These are phyloP conservation scores for Didymellaceae sp. DNA, from an alignment of 2,329 filamentous ascomycete genomes.

Conservation along the genomic window DNA sequence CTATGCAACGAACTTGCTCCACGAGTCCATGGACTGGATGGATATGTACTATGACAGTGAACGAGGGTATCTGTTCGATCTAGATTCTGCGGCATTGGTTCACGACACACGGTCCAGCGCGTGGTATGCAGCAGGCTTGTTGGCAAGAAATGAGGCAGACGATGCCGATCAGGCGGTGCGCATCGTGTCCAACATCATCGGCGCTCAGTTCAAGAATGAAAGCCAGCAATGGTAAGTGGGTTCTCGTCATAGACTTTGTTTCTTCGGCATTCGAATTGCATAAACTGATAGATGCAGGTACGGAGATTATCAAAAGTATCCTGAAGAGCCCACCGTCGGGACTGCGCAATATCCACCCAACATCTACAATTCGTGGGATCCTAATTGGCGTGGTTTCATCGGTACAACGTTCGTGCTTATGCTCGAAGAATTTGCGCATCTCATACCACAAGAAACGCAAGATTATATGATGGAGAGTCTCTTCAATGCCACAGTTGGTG, in stretches of 20 bases:
- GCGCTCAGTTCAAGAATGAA: slow-evolving; percentile 59
- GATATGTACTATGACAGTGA: slow-evolving; percentile 62
- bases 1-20: slow-evolving; percentile 28
- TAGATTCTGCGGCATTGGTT: slow-evolving; percentile 55
- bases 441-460: slow-evolving; percentile 52
- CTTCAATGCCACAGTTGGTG: slow-evolving; percentile 63
- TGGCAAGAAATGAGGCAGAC: slow-evolving; percentile 60
- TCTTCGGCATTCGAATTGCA: not conserved
- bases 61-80: slow-evolving; percentile 62
- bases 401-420: slow-evolving; percentile 65
- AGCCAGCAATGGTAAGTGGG: slow-evolving; percentile 60
- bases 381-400: slow-evolving; percentile 70
- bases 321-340: slow-evolving; percentile 65
- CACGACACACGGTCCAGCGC: slow-evolving; percentile 64
- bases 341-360: slow-evolving; percentile 56
- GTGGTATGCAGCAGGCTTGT: slow-evolving; percentile 66
- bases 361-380: slow-evolving; percentile 67
- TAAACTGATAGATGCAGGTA: slow-evolving; percentile 38
- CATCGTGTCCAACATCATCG: slow-evolving; percentile 62
- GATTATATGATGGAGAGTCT: slow-evolving; percentile 61
- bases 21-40: slow-evolving; percentile 62
- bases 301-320: slow-evolving; percentile 61
- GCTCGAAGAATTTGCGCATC: slow-evolving; percentile 63
- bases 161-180: slow-evolving; percentile 60
- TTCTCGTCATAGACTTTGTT: no score